Conservation (phyloP, 1,139 yeast genomes). For the Candida anutae region DNA sequence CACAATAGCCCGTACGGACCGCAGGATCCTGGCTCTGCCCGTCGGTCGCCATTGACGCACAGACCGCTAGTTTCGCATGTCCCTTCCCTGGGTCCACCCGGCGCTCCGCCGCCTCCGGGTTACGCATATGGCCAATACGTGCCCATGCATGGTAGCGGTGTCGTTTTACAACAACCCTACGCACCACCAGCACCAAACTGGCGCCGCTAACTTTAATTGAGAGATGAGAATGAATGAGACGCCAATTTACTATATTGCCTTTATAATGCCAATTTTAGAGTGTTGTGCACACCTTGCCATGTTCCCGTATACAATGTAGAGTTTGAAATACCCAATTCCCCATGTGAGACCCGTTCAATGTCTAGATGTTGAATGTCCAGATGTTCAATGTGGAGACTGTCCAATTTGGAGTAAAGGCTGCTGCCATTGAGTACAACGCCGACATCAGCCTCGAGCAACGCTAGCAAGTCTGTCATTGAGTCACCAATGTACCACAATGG, state of each 20-base stretch:
- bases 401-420: slow-evolving; percentile 2
- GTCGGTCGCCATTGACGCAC: slow-evolving; percentile 16
- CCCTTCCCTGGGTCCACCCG: slow-evolving; percentile 16
- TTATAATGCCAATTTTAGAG: too few species aligned
- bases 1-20: too few species aligned
- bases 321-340: not conserved
- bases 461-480: slow-evolving; percentile 53
- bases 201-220: slow-evolving; percentile 28
- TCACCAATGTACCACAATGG: slow-evolving; percentile 52
- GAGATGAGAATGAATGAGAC: too few species aligned
- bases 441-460: slow-evolving; percentile 39
- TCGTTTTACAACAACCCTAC: slow-evolving; percentile 17
- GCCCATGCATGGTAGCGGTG: slow-evolving; percentile 28
- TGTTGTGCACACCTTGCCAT: too few species aligned
- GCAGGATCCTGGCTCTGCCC: slow-evolving; percentile 5
- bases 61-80: slow-evolving; percentile 18
- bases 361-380: not conserved
- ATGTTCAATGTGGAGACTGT: slow-evolving; percentile 1
- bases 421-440: slow-evolving; percentile 36
- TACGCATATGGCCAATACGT: slow-evolving; percentile 29
- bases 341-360: too few species aligned
- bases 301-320: not conserved
- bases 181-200: slow-evolving; percentile 23
- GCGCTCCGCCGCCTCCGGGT: slow-evolving; percentile 23
- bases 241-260: too few species aligned